Conservation (phyloP, 495 filamentous ascomycete species). For the Cairneyella variabilis region DNA sequence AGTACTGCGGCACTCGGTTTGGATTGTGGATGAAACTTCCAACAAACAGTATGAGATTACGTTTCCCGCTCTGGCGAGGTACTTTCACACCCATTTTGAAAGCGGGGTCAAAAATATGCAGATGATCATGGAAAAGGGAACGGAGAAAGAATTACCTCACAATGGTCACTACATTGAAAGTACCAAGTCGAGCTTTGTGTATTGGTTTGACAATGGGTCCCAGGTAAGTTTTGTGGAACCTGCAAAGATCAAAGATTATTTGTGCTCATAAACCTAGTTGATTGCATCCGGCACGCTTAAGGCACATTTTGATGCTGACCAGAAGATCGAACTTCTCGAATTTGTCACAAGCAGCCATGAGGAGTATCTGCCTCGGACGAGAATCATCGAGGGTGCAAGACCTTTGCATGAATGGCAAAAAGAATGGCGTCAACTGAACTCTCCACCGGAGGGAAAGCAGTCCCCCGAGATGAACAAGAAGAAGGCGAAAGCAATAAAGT, state of each 20-base stretch:
- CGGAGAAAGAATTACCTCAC: constrained; percentile 52
- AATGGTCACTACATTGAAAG: constrained; percentile 65
- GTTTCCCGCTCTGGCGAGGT: constrained; percentile 69
- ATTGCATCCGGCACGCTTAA: constrained; percentile 58
- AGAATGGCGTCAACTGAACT: constrained; percentile 49
- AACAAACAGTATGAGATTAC: constrained; percentile 76
- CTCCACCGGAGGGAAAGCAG: constrained; percentile 53
- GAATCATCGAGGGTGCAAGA: constrained; percentile 49
- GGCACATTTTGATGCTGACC: constrained; percentile 63
- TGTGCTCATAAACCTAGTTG: constrained; percentile 43
- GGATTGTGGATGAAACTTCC: constrained; percentile 26
- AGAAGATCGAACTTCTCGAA: constrained; percentile 70
- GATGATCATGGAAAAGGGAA: constrained; percentile 61
- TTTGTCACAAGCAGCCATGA: constrained; percentile 59
- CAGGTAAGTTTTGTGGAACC: constrained; percentile 50
- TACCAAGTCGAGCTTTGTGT: constrained; percentile 58
- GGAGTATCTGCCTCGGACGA: constrained; percentile 62
- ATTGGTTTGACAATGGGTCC: constrained; percentile 68
- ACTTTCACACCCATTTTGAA: constrained; percentile 78
- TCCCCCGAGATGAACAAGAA: constrained; percentile 74
- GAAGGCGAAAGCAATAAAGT: constrained; percentile 47
- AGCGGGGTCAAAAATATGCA: constrained; percentile 78
- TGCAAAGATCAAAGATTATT: too few relatives aligned
- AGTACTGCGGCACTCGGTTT: constrained; percentile 63
- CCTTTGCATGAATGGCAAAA: constrained; percentile 52